Evolutionary conservation across 139 green algal genomes (phyloP), one percentile per base, ranked within the genome.

Genomic region (Coelastrella sp.): DNA sequence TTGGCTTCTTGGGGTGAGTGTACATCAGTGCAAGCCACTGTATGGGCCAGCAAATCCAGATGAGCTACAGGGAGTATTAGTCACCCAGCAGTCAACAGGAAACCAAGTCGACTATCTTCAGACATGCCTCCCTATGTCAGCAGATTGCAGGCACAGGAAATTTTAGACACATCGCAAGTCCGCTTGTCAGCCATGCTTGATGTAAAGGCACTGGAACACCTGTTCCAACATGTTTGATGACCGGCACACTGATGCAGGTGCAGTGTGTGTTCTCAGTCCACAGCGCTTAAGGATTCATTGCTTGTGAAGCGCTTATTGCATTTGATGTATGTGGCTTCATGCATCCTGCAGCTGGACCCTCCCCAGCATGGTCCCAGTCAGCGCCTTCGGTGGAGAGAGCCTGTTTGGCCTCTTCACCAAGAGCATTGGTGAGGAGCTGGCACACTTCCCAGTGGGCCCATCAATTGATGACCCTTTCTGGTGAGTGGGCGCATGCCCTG

Each of bases 371-470:
- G 96, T 97, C 78, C 84, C 89, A 27, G 92, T 95, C 5, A 92
- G 93, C 9, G 93, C 91, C 68, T 95, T 98, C 24, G 94, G 92
- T 56, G 95, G 95, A 82, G 27, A 96, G 27, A 96, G 92, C 35
- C 96, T 98, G 79, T 98, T 98, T 70, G 94, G 95, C 65, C 85
- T 93, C 24, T 95, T 98, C 92, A 96, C 90, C 68, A 12, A 85
- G 24, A 93, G 82, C 57, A 98, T 98, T 70, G 92, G 93, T 78
- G 88, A 91, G 82, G 90, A 98, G 78, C 94, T 98, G 80, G 93
- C 96, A 14, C 89, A 97, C 81, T 98, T 98, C 95, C 96, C 96
- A 79, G 92, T 78, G 22, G 96, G 96, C 89, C 96, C 96, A 27
- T 92, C 94, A 68, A 92, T 98, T 7, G 84, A 82, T 66, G 93